A percentile compares a stretch with the other conserved stretches of the same genome.
Conservation (phyloP, 2,329 filamentous ascomycete genomes). For the Stemphylium vesicarium region DNA sequence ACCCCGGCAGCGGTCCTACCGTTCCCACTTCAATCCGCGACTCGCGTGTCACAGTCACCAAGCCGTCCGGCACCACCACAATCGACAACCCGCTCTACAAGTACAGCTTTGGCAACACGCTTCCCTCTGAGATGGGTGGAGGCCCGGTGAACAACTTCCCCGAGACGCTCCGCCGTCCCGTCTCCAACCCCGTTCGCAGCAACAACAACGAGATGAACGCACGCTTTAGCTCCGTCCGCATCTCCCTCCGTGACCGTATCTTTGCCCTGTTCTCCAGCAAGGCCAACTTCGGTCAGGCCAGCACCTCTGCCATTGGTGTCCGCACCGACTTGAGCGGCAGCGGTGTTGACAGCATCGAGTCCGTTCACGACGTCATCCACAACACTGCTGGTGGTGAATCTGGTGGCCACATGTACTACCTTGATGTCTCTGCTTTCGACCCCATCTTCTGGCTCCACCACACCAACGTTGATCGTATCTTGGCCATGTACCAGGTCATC, state of each 20-base stretch:
- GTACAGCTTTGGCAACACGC: slow-evolving; percentile 56
- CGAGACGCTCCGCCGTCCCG: slow-evolving; percentile 42
- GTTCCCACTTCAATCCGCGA: slow-evolving; percentile 49
- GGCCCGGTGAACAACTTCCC: slow-evolving; percentile 43
- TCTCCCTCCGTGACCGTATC: slow-evolving; percentile 46
- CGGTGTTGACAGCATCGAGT: slow-evolving; percentile 47
- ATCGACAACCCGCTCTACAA: slow-evolving; percentile 56
- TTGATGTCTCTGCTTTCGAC: slow-evolving; percentile 77
- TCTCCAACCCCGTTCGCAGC: slow-evolving; percentile 42
- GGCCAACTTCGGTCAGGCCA: slow-evolving; percentile 38
- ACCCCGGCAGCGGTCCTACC: slow-evolving; percentile 37
- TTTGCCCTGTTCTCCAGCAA: slow-evolving; percentile 46
- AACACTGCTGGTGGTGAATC: slow-evolving; percentile 48
- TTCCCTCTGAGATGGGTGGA: slow-evolving; percentile 59
- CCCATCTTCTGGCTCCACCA: slow-evolving; percentile 62
- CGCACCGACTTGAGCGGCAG: slow-evolving; percentile 36
- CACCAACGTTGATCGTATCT: slow-evolving; percentile 53
- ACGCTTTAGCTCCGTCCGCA: slow-evolving; percentile 34
- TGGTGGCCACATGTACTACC: slow-evolving; percentile 75
- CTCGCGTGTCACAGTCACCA: slow-evolving; percentile 52
- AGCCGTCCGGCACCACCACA: slow-evolving; percentile 47
- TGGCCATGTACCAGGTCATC: slow-evolving; percentile 79
- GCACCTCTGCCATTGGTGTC: slow-evolving; percentile 41
- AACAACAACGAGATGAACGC: slow-evolving; percentile 48
- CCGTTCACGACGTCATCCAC: slow-evolving; percentile 45